Conservation (phyloP, 2,329 filamentous ascomycete genomes). For the Trichoderma asperellum region DNA sequence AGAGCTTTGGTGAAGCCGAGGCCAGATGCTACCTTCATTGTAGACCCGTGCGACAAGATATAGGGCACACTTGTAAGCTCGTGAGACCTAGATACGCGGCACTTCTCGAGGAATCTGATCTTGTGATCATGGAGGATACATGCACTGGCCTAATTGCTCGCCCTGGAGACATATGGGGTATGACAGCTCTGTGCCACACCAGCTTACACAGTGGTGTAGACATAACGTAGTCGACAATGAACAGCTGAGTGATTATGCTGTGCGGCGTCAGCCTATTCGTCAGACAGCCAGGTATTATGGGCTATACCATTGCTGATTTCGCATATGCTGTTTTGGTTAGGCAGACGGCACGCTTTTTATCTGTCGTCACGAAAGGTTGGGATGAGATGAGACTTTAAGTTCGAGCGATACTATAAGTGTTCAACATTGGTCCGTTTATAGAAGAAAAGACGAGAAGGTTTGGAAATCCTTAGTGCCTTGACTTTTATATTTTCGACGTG, state of each 20-base stretch:
- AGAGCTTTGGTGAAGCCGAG: neutral
- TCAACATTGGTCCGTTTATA: neutral
- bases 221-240: neutral
- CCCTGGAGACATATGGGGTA: neutral
- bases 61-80: slow-evolving; percentile 1
- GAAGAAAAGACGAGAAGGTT: neutral
- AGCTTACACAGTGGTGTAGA: neutral
- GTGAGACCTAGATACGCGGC: neutral
- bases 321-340: neutral
- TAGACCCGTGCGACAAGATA: neutral
- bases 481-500: too few species aligned
- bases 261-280: neutral
- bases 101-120: neutral
- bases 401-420: neutral
- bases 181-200: neutral
- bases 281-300: neutral
- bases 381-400: neutral
- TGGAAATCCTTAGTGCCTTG: too few species aligned
- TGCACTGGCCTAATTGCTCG: neutral
- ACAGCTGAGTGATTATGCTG: neutral
- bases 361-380: neutral
- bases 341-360: neutral
- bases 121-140: neutral
- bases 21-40: neutral
- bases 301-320: neutral